Conservation (phyloP, 495 filamentous ascomycete species). For the Aspergillus homomorphus region DNA sequence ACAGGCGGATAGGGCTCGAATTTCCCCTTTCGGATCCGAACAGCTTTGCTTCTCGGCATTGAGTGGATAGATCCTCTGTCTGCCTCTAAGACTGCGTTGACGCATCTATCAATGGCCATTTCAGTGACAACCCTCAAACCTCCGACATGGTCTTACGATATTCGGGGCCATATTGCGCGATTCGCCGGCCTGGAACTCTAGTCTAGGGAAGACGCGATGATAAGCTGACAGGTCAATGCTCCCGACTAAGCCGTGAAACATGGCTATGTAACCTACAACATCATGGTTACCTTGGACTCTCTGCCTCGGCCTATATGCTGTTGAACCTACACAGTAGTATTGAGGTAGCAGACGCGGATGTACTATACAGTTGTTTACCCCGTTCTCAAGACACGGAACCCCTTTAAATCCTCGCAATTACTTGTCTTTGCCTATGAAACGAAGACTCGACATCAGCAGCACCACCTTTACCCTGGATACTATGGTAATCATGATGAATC, state of each 20-base stretch:
- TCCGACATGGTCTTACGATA: neutral
- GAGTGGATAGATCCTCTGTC: no score
- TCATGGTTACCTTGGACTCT: neutral
- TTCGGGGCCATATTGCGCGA: neutral
- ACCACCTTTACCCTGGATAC: neutral
- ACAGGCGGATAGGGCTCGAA: neutral
- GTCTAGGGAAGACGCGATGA: neutral
- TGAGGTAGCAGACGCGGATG: neutral
- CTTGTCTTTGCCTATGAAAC: neutral
- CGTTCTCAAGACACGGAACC: neutral
- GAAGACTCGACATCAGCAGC: neutral
- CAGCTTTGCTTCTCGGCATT: neutral
- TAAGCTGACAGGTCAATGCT: neutral
- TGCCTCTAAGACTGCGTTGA: neutral
- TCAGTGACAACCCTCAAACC: neutral
- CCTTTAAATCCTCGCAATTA: neutral
- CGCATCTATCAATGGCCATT: neutral
- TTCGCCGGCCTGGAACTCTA: neutral
- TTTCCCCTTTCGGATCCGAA: neutral
- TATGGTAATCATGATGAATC: conserved; percentile 15
- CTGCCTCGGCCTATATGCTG: neutral
- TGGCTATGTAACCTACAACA: neutral
- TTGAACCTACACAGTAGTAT: neutral
- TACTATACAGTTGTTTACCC: neutral
- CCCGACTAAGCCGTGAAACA: neutral